phyloP scores from a whole-genome alignment of 805 yeast genomes.

The Pichia exigua region DNA sequence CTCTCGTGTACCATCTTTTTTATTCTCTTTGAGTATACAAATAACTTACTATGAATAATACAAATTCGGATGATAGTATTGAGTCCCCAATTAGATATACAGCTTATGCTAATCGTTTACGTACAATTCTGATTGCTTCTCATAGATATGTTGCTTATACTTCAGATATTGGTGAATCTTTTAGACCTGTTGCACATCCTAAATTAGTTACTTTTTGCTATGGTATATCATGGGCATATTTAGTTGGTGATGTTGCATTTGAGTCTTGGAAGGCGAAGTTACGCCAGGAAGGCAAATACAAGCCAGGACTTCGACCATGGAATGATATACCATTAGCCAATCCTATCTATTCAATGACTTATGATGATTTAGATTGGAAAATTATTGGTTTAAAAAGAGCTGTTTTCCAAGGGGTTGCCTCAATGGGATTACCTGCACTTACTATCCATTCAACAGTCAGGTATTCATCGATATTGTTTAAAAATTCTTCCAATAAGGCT shows the following conservation, averaged over 20 bases:
- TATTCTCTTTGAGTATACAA: neutral
- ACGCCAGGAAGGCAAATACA: conserved; percentile 57
- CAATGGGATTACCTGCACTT: conserved; percentile 83
- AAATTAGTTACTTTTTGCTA: conserved; percentile 56
- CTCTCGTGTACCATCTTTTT: too few relatives aligned
- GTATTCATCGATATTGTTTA: conserved; percentile 57
- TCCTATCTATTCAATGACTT: conserved; percentile 6
- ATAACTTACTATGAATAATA: neutral
- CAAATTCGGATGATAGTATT: conserved; percentile 12
- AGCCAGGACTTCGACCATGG: conserved; percentile 65
- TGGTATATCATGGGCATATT: conserved; percentile 68
- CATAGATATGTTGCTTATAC: conserved; percentile 83
- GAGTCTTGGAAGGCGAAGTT: conserved; percentile 67
- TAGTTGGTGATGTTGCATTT: conserved; percentile 65
- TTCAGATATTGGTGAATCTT: conserved; percentile 80
- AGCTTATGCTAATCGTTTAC: conserved; percentile 68
- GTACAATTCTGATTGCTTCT: conserved; percentile 64
- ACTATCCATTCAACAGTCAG: conserved; percentile 73
- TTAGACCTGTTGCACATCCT: conserved; percentile 76
- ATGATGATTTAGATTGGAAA: conserved; percentile 55
- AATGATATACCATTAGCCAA: conserved; percentile 37
- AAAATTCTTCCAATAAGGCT: conserved; percentile 37
- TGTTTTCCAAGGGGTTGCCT: conserved; percentile 72
- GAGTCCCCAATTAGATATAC: conserved; percentile 53
- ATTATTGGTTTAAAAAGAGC: conserved; percentile 60